Evolutionary conservation across 2,329 filamentous ascomycete genomes (phyloP), one percentile per base, ranked within the genome.

Genomic region (Graphilbum fragrans): DNA sequence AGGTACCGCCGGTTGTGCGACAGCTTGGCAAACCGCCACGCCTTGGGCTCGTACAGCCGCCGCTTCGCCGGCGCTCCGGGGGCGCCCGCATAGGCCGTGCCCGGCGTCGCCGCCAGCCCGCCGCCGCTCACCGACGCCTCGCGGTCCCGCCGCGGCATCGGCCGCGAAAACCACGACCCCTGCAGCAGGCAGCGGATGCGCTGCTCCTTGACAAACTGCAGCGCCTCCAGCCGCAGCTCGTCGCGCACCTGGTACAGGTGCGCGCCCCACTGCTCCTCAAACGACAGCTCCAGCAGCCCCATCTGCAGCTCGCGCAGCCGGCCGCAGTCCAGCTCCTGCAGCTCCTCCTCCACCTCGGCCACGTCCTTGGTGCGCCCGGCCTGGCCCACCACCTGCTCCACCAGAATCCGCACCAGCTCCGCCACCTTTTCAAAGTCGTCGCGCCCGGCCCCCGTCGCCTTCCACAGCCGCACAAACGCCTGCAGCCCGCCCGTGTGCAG

Each of bases 171-270:
- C 92, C 92, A 98, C 10, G 83, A 80, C 7, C 92, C 92, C 50
- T 86, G 74, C 4, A 96, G 72, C 32, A 98, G 67, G 56, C 88
- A 95, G 41, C 92, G 75, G 46, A 96, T 84, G 31, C 92, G 79
- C 60, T 98, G 92, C 63, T 98, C 92, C 61, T 94, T 95, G 61
- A 96, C 85, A 55, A 98, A 98, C 54, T 94, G 86, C 41, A 95
- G 65, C 11, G 90, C 87, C 60, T 98, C 92, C 53, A 90, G 80
- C 51, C 86, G 83, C 35, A 96, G 70, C 58, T 94, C 86, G 41
- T 95, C 86, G 27, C 87, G 82, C n/a, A 94, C 85, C 61, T 92
- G 86, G 48, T 76, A 76, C 22, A 98, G 69, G 60, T 96, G 87
- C 47, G 84, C 77, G 12, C 88, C 88, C 92, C 92, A 98, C 38